Percentiles rank a stretch among this genome's conserved stretches.
phyloP scores from a whole-genome alignment of 148 eudicot genomes.

The Amaranthus hypochondriacus region DNA sequence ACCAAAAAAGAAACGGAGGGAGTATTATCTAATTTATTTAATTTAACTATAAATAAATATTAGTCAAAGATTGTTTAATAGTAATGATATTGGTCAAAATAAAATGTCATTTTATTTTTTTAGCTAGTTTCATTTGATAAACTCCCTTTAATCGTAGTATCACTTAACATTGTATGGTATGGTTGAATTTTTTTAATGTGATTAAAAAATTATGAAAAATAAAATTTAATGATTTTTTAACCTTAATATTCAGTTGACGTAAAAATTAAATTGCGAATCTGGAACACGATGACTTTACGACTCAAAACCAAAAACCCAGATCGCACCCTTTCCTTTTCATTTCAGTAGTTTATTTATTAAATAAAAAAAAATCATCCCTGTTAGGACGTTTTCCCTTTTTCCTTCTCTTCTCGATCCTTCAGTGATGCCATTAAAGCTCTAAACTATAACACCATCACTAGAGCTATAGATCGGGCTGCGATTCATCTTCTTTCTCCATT shows the following conservation, averaged over 20 bases:
- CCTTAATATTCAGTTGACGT: not conserved
- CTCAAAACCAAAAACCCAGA: not conserved
- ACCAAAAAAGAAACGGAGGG: no score
- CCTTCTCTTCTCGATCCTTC: constrained; percentile 20
- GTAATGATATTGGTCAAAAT: no score
- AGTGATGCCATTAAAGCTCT: constrained; percentile 19
- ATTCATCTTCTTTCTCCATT: no score
- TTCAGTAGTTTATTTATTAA: not conserved
- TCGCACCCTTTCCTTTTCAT: not conserved
- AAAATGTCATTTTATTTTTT: no score
- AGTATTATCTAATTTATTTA: no score
- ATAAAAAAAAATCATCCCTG: not conserved
- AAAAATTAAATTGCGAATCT: not conserved
- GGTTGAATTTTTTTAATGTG: no score
- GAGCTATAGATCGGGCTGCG: constrained; percentile 11
- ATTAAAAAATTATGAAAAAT: not conserved
- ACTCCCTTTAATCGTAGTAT: no score
- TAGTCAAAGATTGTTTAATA: no score
- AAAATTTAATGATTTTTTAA: not conserved
- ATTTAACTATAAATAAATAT: no score
- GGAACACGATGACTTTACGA: not conserved
- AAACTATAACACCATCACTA: not conserved
- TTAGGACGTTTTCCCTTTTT: constrained; percentile 1
- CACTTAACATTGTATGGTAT: no score
- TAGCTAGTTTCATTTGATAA: no score